These are phyloP conservation scores for Pistacia atlantica DNA, from an alignment of 345 rosid genomes.

Conservation along the genomic window DNA sequence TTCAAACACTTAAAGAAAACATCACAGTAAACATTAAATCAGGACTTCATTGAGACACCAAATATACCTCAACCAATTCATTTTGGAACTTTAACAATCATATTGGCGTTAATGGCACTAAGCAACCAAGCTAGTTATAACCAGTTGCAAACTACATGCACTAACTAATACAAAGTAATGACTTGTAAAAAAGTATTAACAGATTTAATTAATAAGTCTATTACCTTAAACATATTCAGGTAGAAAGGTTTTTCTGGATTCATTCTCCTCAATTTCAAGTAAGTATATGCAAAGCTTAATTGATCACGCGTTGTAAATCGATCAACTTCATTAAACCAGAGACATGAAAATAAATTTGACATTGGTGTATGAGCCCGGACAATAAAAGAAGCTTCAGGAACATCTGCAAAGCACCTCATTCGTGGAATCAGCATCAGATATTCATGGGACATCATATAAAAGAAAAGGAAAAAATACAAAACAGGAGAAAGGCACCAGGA, in stretches of 20 bases:
- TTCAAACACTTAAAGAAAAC: not conserved
- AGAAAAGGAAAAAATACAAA: constrained; percentile 8
- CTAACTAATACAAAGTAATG: not conserved
- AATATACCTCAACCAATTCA: no score
- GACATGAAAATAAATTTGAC: constrained; percentile 93
- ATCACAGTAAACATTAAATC: not conserved
- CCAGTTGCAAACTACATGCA: not conserved
- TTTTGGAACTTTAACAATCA: not conserved
- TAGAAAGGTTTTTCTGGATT: constrained; percentile 73
- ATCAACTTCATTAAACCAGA: constrained; percentile 94
- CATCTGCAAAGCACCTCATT: constrained; percentile 59
- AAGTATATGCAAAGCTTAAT: constrained; percentile 92
- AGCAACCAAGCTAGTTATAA: not conserved
- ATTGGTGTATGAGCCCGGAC: constrained; percentile 87
- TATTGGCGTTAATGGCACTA: not conserved
- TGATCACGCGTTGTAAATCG: constrained; percentile 93
- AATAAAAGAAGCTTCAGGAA: constrained; percentile 95
- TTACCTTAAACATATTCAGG: constrained; percentile 89
- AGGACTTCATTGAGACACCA: not conserved
- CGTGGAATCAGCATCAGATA: constrained; percentile 21
- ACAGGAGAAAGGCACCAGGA: constrained; percentile 8
- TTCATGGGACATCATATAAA: constrained; percentile 11
- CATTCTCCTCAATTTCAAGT: constrained; percentile 71
- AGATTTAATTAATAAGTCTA: not conserved
- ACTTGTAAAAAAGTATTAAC: not conserved